Conservation (phyloP, 2,329 filamentous ascomycete genomes). For the Aureobasidium pullulans region DNA sequence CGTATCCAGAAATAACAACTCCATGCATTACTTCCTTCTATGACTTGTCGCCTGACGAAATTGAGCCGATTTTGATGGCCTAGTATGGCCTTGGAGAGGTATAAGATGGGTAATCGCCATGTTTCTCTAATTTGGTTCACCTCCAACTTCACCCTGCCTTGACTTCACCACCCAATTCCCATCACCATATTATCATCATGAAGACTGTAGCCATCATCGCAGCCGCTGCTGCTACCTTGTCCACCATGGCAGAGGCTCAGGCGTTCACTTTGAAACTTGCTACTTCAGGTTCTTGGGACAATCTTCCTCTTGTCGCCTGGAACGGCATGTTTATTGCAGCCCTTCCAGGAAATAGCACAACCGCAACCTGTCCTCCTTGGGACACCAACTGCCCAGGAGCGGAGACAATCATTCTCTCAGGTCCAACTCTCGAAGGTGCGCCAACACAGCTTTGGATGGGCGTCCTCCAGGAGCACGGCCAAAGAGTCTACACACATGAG, state of each 20-base stretch:
- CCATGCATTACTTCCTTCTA: neutral
- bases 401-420: neutral
- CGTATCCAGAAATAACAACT: conserved; percentile 1
- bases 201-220: neutral
- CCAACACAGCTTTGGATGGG: neutral
- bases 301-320: neutral
- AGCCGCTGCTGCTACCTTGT: neutral
- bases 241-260: neutral
- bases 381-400: neutral
- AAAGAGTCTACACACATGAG: neutral
- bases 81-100: neutral
- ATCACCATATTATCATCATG: neutral
- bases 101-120: neutral
- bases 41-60: neutral
- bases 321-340: neutral
- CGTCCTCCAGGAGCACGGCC: neutral
- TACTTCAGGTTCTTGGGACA: neutral
- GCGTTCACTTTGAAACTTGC: neutral
- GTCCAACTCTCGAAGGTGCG: neutral
- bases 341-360: neutral
- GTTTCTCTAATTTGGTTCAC: neutral
- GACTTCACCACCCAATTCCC: neutral
- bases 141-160: neutral
- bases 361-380: neutral
- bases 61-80: neutral